These are phyloP conservation scores for Ophiostoma novo-ulmi DNA, from an alignment of 2,329 filamentous ascomycete genomes.

Conservation along the genomic window DNA sequence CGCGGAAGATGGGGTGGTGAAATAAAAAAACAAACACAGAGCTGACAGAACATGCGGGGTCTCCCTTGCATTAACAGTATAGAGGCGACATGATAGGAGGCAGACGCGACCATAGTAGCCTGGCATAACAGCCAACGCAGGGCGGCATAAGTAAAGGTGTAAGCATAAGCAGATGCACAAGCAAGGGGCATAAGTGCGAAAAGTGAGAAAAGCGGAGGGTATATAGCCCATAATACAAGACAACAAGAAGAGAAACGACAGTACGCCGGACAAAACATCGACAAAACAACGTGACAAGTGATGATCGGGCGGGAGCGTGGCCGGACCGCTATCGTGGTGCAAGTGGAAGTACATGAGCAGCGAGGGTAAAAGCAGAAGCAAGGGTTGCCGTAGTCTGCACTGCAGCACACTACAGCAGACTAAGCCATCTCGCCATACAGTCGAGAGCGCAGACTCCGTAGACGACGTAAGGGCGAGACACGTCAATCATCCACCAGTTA, in stretches of 20 bases:
- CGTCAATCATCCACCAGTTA: background rate
- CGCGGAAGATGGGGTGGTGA: background rate
- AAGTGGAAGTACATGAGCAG: background rate
- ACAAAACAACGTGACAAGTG: slow-evolving; percentile 2
- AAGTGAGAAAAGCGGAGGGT: background rate
- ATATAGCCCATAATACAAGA: background rate
- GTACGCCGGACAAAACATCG: background rate
- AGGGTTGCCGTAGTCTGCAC: background rate
- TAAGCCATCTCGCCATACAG: background rate
- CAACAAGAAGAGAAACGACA: background rate
- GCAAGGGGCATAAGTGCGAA: background rate
- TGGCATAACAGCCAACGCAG: background rate
- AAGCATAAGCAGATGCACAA: background rate
- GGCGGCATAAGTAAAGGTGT: background rate
- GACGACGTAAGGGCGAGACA: slow-evolving; percentile 3
- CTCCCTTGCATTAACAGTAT: slow-evolving; percentile 1
- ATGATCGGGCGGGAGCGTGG: slow-evolving; percentile 7
- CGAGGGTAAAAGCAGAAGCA: background rate
- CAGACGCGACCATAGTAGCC: background rate
- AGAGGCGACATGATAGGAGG: background rate
- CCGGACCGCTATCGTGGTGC: background rate
- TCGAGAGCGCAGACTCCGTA: background rate
- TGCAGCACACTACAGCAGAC: background rate
- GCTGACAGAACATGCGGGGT: background rate
- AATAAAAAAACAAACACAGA: no score